A percentile compares a stretch with the other conserved stretches of the same genome.
These are phyloP conservation scores for barley (Hordeum vulgare) DNA, from an alignment of 176 grass and related monocot species.

Conservation along the genomic window MorexV3_pseudomolecules_assembly NC_058521.1:8026436-8026935, in stretches of 20 bases:
- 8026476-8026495: conserved; percentile 37
- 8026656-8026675: not conserved
- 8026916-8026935: not conserved
- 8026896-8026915: not conserved
- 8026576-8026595: not conserved
- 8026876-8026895: not conserved
- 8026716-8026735: not conserved
- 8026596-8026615: not conserved
- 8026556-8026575: not conserved
- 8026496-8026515: conserved; percentile 16
- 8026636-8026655: not conserved
- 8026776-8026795: not conserved
- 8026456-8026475: not conserved
- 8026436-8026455: conserved; percentile 14
- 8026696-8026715: not conserved
- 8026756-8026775: not conserved
- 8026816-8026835: not conserved
- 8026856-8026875: not conserved
- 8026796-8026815: not conserved
- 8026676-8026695: not conserved
- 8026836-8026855: not conserved
- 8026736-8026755: not conserved
- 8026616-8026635: no score
- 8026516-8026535: not conserved
- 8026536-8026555: conserved; percentile 10